These are phyloP conservation scores for Pyrenochaeta sp. DNA, from an alignment of 2,329 filamentous ascomycete species.

Conservation along the genomic window DNA sequence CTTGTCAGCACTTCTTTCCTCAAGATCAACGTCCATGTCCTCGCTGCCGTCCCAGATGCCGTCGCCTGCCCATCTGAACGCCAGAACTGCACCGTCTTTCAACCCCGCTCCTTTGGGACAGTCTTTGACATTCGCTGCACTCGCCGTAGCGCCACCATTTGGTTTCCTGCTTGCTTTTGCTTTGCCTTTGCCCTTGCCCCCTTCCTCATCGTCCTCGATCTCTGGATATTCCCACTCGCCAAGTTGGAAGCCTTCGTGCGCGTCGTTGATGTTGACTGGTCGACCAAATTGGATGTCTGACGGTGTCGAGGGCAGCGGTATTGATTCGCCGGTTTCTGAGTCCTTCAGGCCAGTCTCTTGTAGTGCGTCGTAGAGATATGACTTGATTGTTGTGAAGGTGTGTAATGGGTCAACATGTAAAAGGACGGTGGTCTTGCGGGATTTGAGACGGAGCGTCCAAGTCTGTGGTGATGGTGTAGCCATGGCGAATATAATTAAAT, in stretches of 20 bases:
- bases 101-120: slow-evolving; percentile 49
- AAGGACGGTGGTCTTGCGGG: slow-evolving; percentile 56
- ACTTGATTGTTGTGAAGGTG: slow-evolving; percentile 51
- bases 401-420: slow-evolving; percentile 56
- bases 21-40: slow-evolving; percentile 17
- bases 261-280: slow-evolving; percentile 52
- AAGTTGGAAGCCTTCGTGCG: slow-evolving; percentile 50
- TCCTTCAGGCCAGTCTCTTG: slow-evolving; percentile 47
- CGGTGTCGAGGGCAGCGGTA: slow-evolving; percentile 50
- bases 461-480: slow-evolving; percentile 35
- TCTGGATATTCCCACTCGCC: slow-evolving; percentile 43
- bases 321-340: slow-evolving; percentile 40
- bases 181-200: slow-evolving; percentile 49
- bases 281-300: slow-evolving; percentile 53
- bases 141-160: slow-evolving; percentile 7
- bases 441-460: slow-evolving; percentile 58
- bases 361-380: slow-evolving; percentile 53
- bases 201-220: slow-evolving; percentile 39
- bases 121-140: slow-evolving; percentile 21
- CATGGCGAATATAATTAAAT: slow-evolving; percentile 15
- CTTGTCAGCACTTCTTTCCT: slow-evolving; percentile 8
- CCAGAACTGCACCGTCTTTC: slow-evolving; percentile 46
- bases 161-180: slow-evolving; percentile 23
- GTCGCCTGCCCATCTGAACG: slow-evolving; percentile 47
- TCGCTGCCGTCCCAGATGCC: slow-evolving; percentile 28